Base-by-base conservation (phyloP, 768 basidiomycete species). In the Cantharellus cinnabarinus region DNA sequence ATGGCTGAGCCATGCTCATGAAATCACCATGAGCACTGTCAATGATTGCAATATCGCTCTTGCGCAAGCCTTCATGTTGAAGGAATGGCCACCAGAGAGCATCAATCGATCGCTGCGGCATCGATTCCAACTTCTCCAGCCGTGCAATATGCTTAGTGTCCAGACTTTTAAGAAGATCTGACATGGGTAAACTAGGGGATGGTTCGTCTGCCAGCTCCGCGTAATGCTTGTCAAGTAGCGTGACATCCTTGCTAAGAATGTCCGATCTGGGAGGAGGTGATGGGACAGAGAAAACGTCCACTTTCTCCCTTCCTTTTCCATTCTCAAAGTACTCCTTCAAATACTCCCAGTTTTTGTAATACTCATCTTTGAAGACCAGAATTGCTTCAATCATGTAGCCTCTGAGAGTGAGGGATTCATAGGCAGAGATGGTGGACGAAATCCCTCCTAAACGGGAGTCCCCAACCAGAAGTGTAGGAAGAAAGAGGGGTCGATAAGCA, bases 31-130 rank as follows among this genome's bases (percentile, higher is more conserved):
- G 75, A 0, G 93, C 94, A 63, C 89, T 93, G 68, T 97, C 90
- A 64, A 97, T 88, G 60, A 93, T 83, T 53, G 82, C 88, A 39
- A 97, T 83, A 64, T 91, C 83, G 48, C 78, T 68, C 55, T 74
- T 72, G 61, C 79, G 76, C 52, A 89, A 74, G 15, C 81, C 73
- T 0, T 79, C 79, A 63, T 98, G 94, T 67, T 98, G 94, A 1
- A 90, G 89, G 67, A 98, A 98, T 0, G 94, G 94, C 89, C 91
- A 98, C 94, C 94, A 98, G 51, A 95, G 74, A 2, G 75, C 75
- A 58, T 89, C 76, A 50, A 86, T 72, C 0, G 90, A 82, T 42
- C 91, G 77, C 5, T 72, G 72, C 2, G 89, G 79, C 81, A 94
- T 89, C 0, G 82, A 77, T 55, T 81, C 77, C 4, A 98, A 77